Conservation (phyloP, 805 yeast genomes). For the Ascoidea rubescens region DNA sequence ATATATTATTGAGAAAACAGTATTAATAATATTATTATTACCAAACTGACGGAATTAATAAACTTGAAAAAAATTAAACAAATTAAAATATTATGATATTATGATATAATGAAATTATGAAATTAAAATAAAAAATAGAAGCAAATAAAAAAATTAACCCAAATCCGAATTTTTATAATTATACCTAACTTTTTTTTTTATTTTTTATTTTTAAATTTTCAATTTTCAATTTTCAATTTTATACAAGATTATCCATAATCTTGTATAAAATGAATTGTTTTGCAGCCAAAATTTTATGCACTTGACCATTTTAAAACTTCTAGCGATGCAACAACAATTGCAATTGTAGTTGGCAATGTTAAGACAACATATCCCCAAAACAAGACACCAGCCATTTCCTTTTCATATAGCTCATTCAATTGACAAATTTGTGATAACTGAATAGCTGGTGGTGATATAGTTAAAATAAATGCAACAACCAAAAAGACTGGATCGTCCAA, state of each 20-base stretch:
- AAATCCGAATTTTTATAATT: too few species aligned
- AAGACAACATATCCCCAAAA: conserved; percentile 74
- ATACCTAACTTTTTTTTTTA: too few species aligned
- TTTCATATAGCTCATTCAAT: conserved; percentile 59
- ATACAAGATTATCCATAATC: too few species aligned
- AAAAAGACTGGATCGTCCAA: conserved; percentile 72
- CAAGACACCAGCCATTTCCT: conserved; percentile 71
- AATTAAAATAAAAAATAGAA: too few species aligned
- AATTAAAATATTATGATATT: too few species aligned
- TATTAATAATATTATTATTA: too few species aligned
- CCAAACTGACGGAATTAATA: not conserved
- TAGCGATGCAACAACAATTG: conserved; percentile 55
- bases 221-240: too few species aligned
- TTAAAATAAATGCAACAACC: conserved; percentile 60
- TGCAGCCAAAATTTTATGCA: too few species aligned
- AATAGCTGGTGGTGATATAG: conserved; percentile 74
- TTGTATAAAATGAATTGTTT: too few species aligned
- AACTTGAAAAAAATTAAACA: too few species aligned
- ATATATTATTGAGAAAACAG: not conserved
- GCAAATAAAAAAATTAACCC: too few species aligned
- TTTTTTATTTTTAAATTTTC: too few species aligned
- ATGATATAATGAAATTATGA: not conserved
- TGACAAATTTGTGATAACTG: conserved; percentile 75
- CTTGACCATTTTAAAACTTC: conserved; percentile 27
- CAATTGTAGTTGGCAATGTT: conserved; percentile 64